These are phyloP conservation scores for Saccharomyces paradoxus DNA, from an alignment of 805 yeast genomes.

Conservation along the genomic window DNA sequence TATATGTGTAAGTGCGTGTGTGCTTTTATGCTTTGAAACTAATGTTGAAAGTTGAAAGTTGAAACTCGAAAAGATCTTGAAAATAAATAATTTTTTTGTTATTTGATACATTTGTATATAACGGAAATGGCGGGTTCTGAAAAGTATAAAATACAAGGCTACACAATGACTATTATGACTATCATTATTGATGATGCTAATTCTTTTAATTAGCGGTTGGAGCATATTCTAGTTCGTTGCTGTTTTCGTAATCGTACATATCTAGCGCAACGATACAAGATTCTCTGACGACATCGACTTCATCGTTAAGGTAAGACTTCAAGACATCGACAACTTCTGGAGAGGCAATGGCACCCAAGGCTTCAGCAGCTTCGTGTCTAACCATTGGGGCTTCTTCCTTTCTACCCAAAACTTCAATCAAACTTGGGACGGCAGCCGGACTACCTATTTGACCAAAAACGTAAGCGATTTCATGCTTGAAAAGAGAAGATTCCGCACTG, in stretches of 20 bases:
- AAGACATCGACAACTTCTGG: conserved; percentile 90
- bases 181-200: not conserved
- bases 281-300: conserved; percentile 87
- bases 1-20: not conserved
- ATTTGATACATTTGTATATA: not conserved
- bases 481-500: conserved; percentile 67
- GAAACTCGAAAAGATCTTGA: not conserved
- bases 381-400: conserved; percentile 92
- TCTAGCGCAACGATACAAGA: conserved; percentile 95
- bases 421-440: conserved; percentile 84
- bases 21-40: not conserved
- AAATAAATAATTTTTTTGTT: not conserved
- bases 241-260: conserved; percentile 94
- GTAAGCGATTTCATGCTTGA: conserved; percentile 96
- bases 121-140: not conserved
- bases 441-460: conserved; percentile 96
- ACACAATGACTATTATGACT: not conserved
- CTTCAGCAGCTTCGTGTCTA: conserved; percentile 99
- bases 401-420: conserved; percentile 72
- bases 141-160: not conserved
- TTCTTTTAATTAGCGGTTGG: conserved; percentile 12
- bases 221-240: conserved; percentile 70
- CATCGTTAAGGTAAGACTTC: conserved; percentile 67
- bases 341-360: conserved; percentile 92
- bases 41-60: not conserved